phyloP scores from a whole-genome alignment of 805 yeast genomes.

The Spathaspora sp. region DNA sequence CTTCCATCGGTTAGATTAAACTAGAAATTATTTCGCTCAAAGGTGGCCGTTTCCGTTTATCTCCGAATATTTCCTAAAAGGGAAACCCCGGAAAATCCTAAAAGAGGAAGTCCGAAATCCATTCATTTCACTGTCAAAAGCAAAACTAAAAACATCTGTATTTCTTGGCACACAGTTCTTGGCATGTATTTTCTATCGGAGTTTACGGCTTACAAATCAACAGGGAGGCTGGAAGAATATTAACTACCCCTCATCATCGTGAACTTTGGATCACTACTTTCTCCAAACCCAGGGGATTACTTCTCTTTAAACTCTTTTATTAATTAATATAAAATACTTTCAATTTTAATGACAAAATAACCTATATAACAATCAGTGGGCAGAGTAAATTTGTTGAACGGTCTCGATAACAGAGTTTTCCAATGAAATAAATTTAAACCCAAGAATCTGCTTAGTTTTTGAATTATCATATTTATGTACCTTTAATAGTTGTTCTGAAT shows the following conservation, averaged over 20 bases:
- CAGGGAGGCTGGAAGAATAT: background rate
- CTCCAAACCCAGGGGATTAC: too few species aligned
- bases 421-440: slow-evolving; percentile 30
- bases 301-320: too few species aligned
- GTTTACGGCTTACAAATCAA: background rate
- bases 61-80: background rate
- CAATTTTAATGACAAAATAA: too few species aligned
- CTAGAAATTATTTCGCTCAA: background rate
- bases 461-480: slow-evolving; percentile 14
- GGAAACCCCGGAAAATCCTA: background rate
- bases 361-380: background rate
- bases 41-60: background rate
- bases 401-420: slow-evolving; percentile 39
- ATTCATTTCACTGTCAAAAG: background rate
- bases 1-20: background rate
- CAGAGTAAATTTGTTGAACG: slow-evolving; percentile 27
- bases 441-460: slow-evolving; percentile 28
- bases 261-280: too few species aligned
- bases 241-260: too few species aligned
- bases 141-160: too few species aligned
- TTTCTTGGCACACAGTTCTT: background rate
- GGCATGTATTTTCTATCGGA: too few species aligned
- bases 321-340: too few species aligned
- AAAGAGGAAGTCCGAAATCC: too few species aligned
- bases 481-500: slow-evolving; percentile 16